phyloP scores from a whole-genome alignment of 2,329 filamentous ascomycete species.

The Verticillium zaregamsianum region DNA sequence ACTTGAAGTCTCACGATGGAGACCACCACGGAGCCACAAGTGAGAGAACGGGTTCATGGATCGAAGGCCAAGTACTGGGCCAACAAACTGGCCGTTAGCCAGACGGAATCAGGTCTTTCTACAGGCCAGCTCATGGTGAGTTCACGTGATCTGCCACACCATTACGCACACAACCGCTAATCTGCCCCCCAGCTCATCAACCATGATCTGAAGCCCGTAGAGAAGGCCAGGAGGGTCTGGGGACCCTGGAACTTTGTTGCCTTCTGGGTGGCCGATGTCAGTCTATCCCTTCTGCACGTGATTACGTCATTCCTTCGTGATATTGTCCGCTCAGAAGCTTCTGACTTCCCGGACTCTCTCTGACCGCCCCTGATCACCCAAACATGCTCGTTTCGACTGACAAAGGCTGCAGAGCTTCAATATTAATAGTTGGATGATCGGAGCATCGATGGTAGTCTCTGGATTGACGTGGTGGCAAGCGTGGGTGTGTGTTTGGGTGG shows the following conservation, averaged over 20 bases:
- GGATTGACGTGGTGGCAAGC: constrained; percentile 91
- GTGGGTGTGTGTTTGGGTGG: constrained; percentile 83
- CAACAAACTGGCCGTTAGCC: constrained; percentile 62
- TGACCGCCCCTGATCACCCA: too few species aligned
- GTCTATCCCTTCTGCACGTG: not conserved
- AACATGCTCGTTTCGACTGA: too few species aligned
- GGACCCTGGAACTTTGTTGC: constrained; percentile 82
- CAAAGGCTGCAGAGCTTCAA: constrained; percentile 59
- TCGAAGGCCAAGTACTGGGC: constrained; percentile 37
- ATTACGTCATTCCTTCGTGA: not conserved
- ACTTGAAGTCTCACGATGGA: constrained; percentile 1
- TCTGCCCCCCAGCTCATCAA: constrained; percentile 60
- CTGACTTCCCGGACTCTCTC: too few species aligned
- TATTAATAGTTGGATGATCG: constrained; percentile 71
- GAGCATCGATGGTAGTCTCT: constrained; percentile 63
- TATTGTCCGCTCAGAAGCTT: too few species aligned
- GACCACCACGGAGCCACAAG: not conserved
- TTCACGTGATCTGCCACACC: not conserved
- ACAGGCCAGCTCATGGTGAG: constrained; percentile 73
- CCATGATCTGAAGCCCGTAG: constrained; percentile 76
- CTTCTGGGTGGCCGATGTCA: constrained; percentile 72
- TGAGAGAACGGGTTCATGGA: constrained; percentile 19
- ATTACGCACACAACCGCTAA: not conserved
- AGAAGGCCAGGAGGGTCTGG: constrained; percentile 78
- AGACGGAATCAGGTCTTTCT: constrained; percentile 71